phyloP scores from a whole-genome alignment of 306 rosid genomes.

The Abrus pulchellus region DNA sequence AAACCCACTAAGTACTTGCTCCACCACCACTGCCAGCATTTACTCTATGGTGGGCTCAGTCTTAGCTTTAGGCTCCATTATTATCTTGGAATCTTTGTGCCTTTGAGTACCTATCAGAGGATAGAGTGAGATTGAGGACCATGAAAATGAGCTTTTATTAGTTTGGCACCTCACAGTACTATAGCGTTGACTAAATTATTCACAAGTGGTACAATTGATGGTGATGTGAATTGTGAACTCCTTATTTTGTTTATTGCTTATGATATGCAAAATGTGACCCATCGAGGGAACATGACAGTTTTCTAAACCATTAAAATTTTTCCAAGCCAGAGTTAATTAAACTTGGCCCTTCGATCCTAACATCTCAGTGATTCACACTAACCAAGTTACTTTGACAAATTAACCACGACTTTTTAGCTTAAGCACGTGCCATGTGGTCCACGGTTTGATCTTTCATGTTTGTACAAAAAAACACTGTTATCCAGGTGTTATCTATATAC shows the following conservation, averaged over 20 bases:
- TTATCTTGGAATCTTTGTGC: slow-evolving; percentile 33
- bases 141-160: slow-evolving; percentile 7
- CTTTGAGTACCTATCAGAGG: neutral
- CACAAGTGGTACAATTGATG: neutral
- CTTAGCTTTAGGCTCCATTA: slow-evolving; percentile 27
- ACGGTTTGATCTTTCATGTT: no score
- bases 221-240: slow-evolving; percentile 5
- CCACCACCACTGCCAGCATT: slow-evolving; percentile 32
- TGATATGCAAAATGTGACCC: neutral
- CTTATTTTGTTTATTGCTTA: neutral
- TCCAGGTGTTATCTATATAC: no score
- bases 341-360: no score
- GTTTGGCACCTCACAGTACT: no score
- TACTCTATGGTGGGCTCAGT: slow-evolving; percentile 17
- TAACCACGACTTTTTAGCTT: no score
- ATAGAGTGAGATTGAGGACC: neutral
- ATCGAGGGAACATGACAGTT: neutral
- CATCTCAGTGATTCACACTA: no score
- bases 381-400: no score
- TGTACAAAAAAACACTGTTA: no score
- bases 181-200: slow-evolving; percentile 23
- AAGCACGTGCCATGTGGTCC: no score
- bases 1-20: slow-evolving; percentile 24
- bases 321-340: no score
- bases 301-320: no score